Evolutionary conservation across 2,329 filamentous ascomycete genomes (phyloP).

Genomic region (Neonectria sp.): DNA sequence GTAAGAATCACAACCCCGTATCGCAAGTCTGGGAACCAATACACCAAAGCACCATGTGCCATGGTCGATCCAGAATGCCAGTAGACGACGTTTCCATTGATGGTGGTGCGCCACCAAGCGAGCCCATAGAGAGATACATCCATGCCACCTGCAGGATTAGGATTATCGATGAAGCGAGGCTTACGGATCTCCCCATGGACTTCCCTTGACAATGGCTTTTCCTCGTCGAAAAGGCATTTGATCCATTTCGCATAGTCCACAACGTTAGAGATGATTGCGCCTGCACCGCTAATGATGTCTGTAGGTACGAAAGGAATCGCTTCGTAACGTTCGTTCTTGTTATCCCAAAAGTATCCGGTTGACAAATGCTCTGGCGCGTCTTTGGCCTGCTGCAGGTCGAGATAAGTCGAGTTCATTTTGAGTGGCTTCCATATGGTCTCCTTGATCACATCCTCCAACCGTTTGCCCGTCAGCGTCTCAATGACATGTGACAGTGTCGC

Average conservation of each 20-base stretch:
- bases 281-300: slow-evolving; percentile 56
- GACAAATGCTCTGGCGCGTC: slow-evolving; percentile 52
- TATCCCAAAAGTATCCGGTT: slow-evolving; percentile 58
- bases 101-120: slow-evolving; percentile 47
- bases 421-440: slow-evolving; percentile 61
- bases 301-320: slow-evolving; percentile 45
- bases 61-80: slow-evolving; percentile 49
- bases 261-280: slow-evolving; percentile 61
- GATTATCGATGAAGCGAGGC: slow-evolving; percentile 51
- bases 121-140: slow-evolving; percentile 48
- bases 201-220: slow-evolving; percentile 38
- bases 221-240: slow-evolving; percentile 58
- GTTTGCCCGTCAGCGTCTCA: slow-evolving; percentile 56
- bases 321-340: slow-evolving; percentile 40
- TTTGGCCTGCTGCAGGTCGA: slow-evolving; percentile 47
- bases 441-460: slow-evolving; percentile 58
- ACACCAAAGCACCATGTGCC: slow-evolving; percentile 46
- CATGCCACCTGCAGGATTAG: slow-evolving; percentile 11
- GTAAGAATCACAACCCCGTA: slow-evolving; percentile 51
- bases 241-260: slow-evolving; percentile 68
- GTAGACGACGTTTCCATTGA: slow-evolving; percentile 47
- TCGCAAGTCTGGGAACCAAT: slow-evolving; percentile 51
- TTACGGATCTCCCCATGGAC: slow-evolving; percentile 49
- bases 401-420: slow-evolving; percentile 61
- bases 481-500: slow-evolving; percentile 60